Conservation (phyloP, 2,329 filamentous ascomycete species). For the Dactylellina drechsleri region DNA sequence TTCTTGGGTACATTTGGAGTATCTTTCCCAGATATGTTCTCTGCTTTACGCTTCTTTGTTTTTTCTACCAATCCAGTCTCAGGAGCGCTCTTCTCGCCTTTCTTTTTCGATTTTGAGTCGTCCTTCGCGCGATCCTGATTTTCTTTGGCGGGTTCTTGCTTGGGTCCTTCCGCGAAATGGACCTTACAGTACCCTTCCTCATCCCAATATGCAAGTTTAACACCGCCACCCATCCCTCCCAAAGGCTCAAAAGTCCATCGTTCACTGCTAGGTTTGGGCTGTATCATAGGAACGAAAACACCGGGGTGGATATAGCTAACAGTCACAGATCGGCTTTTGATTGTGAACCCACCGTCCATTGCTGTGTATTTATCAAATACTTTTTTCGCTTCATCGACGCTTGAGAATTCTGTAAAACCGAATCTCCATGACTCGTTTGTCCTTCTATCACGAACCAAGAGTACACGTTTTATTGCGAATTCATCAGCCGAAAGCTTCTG, state of each 20-base stretch:
- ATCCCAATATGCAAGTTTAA: slow-evolving; percentile 81
- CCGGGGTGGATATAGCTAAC: slow-evolving; percentile 83
- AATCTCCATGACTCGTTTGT: slow-evolving; percentile 80
- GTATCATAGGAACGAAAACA: slow-evolving; percentile 80
- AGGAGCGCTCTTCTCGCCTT: slow-evolving; percentile 60
- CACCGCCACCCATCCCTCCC: slow-evolving; percentile 69
- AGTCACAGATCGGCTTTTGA: slow-evolving; percentile 76
- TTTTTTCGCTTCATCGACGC: slow-evolving; percentile 77
- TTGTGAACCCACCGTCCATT: slow-evolving; percentile 76
- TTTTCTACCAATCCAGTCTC: slow-evolving; percentile 52
- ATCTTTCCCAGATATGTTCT: slow-evolving; percentile 61
- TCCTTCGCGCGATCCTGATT: slow-evolving; percentile 59
- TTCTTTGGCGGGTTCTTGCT: slow-evolving; percentile 9
- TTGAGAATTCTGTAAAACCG: slow-evolving; percentile 84
- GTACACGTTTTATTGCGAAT: slow-evolving; percentile 78
- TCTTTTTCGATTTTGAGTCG: slow-evolving; percentile 64
- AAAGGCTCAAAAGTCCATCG: slow-evolving; percentile 76
- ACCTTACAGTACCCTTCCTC: slow-evolving; percentile 76
- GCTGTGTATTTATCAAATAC: slow-evolving; percentile 77
- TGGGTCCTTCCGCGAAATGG: slow-evolving; percentile 64
- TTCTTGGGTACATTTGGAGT: slow-evolving; percentile 60
- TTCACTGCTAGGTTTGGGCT: slow-evolving; percentile 69
- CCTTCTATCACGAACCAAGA: slow-evolving; percentile 77
- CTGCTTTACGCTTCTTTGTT: slow-evolving; percentile 58
- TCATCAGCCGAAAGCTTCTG: slow-evolving; percentile 74